Base-by-base conservation (phyloP, 768 basidiomycete species). In the Daedalea quercina region DNA sequence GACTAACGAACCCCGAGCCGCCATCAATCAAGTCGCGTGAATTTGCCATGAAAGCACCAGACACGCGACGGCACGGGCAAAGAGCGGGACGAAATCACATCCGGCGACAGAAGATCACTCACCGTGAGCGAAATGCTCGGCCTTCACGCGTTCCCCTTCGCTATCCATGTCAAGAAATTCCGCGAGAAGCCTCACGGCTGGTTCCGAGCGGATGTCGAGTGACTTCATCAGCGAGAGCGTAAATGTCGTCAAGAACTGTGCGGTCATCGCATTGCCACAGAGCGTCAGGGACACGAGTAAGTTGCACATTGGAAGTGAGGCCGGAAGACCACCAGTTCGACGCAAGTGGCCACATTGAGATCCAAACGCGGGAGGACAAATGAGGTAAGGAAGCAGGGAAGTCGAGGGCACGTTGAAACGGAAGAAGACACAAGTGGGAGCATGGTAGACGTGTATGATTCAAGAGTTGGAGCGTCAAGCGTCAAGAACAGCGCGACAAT, bases 91-190 rank as follows among this genome's bases (percentile, higher is more conserved):
- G 17, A 6, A 19, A 40, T 19, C 37, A 6, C 7, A 40, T 3
- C 6, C 37, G 37, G 13, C 7, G 19, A 40, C 19, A 8, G 34
- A 26, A 35, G 28, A 13, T 7, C 6, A 68, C 78, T 59, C 60
- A 90, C 91, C 92, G 69, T 97, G 94, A 8, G 87, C 90, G 70
- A 96, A 94, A 67, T 96, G 94, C 64, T 97, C 94, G 11, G 94
- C 88, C 59, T 90, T 88, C 23, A 74, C 68, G 53, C 83, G 75
- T 23, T 73, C 71, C 8, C 83, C 84, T 44, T 79, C 76, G 2
- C 70, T 68, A 57, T 85, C 86, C 66, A 90, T 76, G 63, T 97
- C 94, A 44, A 97, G 75, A 69, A 94, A 94, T 60, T 95, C 94
- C 13, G 91, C 77, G 8, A 97, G 74, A 15, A 90, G 67, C 61